Conservation (phyloP, 2,329 filamentous ascomycete genomes). For the Pleochaeta shiraiana region DNA sequence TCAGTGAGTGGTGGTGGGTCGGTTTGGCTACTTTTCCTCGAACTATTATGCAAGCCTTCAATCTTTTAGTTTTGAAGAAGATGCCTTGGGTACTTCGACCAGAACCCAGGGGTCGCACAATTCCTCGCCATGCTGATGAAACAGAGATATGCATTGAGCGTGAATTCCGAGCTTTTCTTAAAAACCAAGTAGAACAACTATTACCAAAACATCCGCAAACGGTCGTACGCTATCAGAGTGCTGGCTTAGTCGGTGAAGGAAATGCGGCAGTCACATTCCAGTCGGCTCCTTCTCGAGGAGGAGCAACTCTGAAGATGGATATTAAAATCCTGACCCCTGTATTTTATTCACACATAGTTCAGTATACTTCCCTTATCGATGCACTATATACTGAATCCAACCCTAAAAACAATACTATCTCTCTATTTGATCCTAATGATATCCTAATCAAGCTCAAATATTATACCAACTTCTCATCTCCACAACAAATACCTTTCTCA, state of each 20-base stretch:
- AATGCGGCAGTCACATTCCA: background rate
- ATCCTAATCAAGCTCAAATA: too few relatives aligned
- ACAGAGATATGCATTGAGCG: slow-evolving; percentile 27
- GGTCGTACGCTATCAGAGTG: slow-evolving; percentile 29
- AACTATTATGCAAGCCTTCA: slow-evolving; percentile 36
- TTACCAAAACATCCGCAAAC: slow-evolving; percentile 13
- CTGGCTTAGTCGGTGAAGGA: slow-evolving; percentile 21
- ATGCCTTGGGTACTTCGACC: slow-evolving; percentile 44
- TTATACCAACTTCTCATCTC: too few relatives aligned
- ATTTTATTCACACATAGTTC: slow-evolving; percentile 44
- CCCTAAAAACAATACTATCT: background rate
- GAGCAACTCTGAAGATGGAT: slow-evolving; percentile 21
- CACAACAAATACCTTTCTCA: too few relatives aligned
- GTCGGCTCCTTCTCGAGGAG: background rate
- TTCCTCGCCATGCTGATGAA: slow-evolving; percentile 29
- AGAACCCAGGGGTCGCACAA: slow-evolving; percentile 34
- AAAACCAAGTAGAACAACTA: slow-evolving; percentile 26
- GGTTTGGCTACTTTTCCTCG: slow-evolving; percentile 42
- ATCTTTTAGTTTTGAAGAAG: slow-evolving; percentile 31
- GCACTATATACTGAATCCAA: background rate
- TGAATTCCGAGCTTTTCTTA: slow-evolving; percentile 27
- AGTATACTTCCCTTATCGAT: slow-evolving; percentile 24
- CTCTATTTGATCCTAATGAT: background rate
- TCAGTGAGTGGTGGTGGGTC: slow-evolving; percentile 42
- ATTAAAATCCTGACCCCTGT: slow-evolving; percentile 38